Percentiles rank a stretch among this genome's conserved stretches.
Evolutionary conservation across 768 basidiomycete genomes (phyloP).

Genomic region (Rhodotorula toruloides): DNA sequence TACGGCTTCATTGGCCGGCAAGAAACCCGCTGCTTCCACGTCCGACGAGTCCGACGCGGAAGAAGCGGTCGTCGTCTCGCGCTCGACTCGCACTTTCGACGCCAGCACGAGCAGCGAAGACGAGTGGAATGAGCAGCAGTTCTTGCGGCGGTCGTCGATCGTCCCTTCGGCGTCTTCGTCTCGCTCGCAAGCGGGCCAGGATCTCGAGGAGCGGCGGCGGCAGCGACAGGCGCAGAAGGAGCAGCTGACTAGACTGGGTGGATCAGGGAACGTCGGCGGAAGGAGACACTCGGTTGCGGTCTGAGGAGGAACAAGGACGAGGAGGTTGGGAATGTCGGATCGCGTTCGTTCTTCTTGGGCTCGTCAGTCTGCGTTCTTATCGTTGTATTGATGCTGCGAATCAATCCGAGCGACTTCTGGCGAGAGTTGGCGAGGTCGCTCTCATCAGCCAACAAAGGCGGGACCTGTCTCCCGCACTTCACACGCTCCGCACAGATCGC

Average conservation of each 20-base stretch:
- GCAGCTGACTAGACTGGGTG: constrained; percentile 66
- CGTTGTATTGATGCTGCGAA: no score
- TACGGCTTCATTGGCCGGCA: constrained; percentile 22
- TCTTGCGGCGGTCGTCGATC: constrained; percentile 52
- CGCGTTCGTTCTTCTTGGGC: neutral
- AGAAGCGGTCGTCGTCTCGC: neutral
- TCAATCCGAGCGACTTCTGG: no score
- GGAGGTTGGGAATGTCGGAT: neutral
- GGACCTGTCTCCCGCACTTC: no score
- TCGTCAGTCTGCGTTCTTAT: no score
- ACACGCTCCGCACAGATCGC: no score
- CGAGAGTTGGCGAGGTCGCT: no score
- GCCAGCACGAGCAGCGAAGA: constrained; percentile 56
- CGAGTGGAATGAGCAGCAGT: constrained; percentile 16
- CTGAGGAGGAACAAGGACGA: neutral
- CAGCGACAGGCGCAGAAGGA: constrained; percentile 40
- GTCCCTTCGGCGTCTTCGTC: neutral
- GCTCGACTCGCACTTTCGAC: constrained; percentile 50
- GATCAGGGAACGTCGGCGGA: constrained; percentile 71
- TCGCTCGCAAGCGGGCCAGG: neutral
- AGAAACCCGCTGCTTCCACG: neutral
- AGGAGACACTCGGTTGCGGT: constrained; percentile 78
- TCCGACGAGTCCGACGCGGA: neutral
- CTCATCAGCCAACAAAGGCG: no score
- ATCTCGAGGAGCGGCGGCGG: constrained; percentile 35